Evolutionary conservation across 768 basidiomycete species (phyloP).

Genomic region (Phanerochaete sordida): DNA sequence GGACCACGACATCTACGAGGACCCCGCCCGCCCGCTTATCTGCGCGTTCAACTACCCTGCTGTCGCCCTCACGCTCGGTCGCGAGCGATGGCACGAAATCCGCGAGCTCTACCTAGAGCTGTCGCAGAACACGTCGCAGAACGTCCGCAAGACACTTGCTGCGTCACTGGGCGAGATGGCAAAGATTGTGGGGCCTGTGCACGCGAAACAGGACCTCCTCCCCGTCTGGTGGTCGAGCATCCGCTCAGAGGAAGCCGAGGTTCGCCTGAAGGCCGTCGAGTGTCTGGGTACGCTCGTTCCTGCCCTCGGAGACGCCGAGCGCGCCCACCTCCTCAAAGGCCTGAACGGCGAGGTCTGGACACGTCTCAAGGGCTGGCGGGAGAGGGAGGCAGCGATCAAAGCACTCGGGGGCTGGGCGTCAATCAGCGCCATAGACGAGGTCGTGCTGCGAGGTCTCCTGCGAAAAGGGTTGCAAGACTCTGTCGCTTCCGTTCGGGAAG

Average conservation of each 20-base stretch:
- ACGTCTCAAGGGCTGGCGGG: conserved; percentile 69
- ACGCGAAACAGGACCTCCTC: conserved; percentile 66
- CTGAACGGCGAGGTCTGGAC: conserved; percentile 51
- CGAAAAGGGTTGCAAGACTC: conserved; percentile 64
- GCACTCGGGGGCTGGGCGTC: conserved; percentile 48
- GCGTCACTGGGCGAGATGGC: conserved; percentile 90
- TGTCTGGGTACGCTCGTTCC: conserved; percentile 54
- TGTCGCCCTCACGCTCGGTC: conserved; percentile 79
- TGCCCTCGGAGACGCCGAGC: conserved; percentile 45
- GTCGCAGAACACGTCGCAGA: conserved; percentile 51
- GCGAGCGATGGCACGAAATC: conserved; percentile 68
- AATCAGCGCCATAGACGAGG: conserved; percentile 39
- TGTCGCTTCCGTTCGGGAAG: conserved; percentile 83
- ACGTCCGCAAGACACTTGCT: conserved; percentile 77
- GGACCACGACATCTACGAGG: conserved; percentile 37
- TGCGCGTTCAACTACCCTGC: conserved; percentile 93
- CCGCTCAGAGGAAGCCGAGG: conserved; percentile 57
- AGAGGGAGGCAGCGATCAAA: conserved; percentile 66
- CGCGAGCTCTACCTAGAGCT: conserved; percentile 66
- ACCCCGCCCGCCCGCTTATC: conserved; percentile 70
- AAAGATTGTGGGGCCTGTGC: conserved; percentile 71
- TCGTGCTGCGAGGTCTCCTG: conserved; percentile 52
- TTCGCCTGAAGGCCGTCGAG: conserved; percentile 70
- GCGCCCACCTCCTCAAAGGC: conserved; percentile 38
- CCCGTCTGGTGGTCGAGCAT: conserved; percentile 66